Base-by-base conservation (phyloP, 148 eudicot genomes). In the Drosera capensis region DNA sequence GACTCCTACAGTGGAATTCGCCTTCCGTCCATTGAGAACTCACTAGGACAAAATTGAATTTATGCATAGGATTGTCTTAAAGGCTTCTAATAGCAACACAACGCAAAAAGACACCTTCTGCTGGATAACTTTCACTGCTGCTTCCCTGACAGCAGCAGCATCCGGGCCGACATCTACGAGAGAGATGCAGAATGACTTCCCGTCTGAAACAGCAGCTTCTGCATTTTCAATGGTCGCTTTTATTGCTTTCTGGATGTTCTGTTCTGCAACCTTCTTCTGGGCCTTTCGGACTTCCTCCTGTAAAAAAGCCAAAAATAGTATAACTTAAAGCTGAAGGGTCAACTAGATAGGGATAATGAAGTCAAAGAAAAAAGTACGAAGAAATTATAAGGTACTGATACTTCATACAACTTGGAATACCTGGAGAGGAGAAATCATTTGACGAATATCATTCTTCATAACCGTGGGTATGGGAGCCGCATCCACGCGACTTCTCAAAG, bases 91-190 rank as follows among this genome's bases (percentile, higher is more conserved):
- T 29, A 5, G 12, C 12, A 5, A 1, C 1, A 34, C 11, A 34
- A 34, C 11, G 17, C 7, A 39, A 39, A 39, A 2, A 20, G 18
- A 14, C 18, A 34, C 99, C 99, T 78, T 78, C 62, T 80, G 73
- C 25, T 78, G 85, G 65, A 70, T 75, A 48, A 81, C 95, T 58
- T 66, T 81, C 31, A 73, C 72, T 19, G 85, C 88, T 60, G 95
- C 99, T 67, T 80, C 93, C 12, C 82, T 74, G 20, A 90, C 62
- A 29, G 87, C 88, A 40, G 78, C 51, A 55, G 74, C 70, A 65
- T 90, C 99, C 40, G 71, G 49, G 39, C 99, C 99, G 23, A 84
- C 87, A 68, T 73, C 70, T 15, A 90, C 74, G 14, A 55, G 86
- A 26, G 68, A 46, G 45, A 76, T 68, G 57, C 95, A 84, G 59